phyloP scores from a whole-genome alignment of 495 filamentous ascomycete species.

The Aspergillus bridgeri region DNA sequence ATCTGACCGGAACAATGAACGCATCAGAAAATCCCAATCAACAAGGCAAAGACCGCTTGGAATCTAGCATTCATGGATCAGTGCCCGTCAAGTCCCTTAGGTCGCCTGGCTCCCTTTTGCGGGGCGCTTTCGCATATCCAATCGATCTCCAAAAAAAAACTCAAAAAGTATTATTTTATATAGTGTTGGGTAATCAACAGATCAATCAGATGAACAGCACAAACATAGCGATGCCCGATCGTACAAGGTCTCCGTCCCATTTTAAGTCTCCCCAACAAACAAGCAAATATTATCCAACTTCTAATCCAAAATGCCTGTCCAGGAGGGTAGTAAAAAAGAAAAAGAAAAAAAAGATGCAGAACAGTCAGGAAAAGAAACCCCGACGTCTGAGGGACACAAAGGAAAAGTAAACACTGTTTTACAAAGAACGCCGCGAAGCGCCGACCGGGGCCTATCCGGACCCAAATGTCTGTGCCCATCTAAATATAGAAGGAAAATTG shows the following conservation, averaged over 20 bases:
- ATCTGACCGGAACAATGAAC: conserved; percentile 2
- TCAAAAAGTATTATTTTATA: conserved; percentile 6
- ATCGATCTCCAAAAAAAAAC: background rate
- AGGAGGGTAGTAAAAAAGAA: conserved; percentile 6
- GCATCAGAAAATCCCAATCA: conserved; percentile 1
- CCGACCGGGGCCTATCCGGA: conserved; percentile 20
- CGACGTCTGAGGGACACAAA: background rate
- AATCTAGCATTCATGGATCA: no score
- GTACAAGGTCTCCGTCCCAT: conserved; percentile 17
- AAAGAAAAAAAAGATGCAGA: conserved; percentile 18
- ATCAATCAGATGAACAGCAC: conserved; percentile 17
- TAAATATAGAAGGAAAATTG: conserved; percentile 23
- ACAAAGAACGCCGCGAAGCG: conserved; percentile 36
- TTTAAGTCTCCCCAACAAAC: conserved; percentile 11
- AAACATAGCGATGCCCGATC: conserved; percentile 12
- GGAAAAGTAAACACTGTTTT: conserved; percentile 24
- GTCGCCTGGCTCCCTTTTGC: no score
- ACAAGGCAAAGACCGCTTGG: no score
- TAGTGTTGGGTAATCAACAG: conserved; percentile 17
- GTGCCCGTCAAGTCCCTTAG: no score
- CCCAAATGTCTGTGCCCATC: conserved; percentile 21
- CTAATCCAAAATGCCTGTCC: conserved; percentile 14
- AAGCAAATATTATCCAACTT: conserved; percentile 20
- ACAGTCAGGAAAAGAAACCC: background rate
- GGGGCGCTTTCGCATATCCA: no score